Evolutionary conservation across 495 filamentous ascomycete genomes (phyloP).

Genomic region (Pyrenula massariospora): DNA sequence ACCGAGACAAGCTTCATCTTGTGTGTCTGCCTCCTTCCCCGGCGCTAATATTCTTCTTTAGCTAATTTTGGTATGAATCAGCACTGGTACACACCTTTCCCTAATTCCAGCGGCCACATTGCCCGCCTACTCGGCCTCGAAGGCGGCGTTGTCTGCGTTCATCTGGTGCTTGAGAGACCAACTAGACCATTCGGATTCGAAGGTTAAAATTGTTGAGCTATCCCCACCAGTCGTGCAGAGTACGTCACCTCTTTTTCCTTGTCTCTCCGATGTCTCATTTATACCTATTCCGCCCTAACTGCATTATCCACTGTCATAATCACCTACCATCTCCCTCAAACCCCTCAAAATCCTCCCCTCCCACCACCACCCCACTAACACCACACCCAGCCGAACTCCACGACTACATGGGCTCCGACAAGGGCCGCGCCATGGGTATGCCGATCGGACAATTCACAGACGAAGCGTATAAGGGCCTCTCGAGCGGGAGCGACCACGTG

Average conservation of each 20-base stretch:
- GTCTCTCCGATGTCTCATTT: too few species aligned
- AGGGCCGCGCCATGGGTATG: slow-evolving; percentile 41
- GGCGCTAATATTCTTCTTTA: neutral
- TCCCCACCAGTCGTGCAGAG: slow-evolving; percentile 58
- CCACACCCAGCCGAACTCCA: slow-evolving; percentile 24
- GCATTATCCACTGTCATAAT: too few species aligned
- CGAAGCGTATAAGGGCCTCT: slow-evolving; percentile 40
- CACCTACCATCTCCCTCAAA: too few species aligned
- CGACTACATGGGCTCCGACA: slow-evolving; percentile 25
- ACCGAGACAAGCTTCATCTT: slow-evolving; percentile 21
- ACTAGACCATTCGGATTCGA: slow-evolving; percentile 20
- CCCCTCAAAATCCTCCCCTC: too few species aligned
- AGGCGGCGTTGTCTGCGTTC: slow-evolving; percentile 33
- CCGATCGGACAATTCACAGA: slow-evolving; percentile 46
- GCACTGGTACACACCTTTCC: slow-evolving; percentile 28
- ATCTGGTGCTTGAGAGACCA: slow-evolving; percentile 46
- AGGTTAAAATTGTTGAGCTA: slow-evolving; percentile 50
- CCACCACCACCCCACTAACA: neutral
- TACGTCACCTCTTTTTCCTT: slow-evolving; percentile 13
- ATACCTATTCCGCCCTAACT: too few species aligned
- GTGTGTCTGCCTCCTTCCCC: slow-evolving; percentile 3
- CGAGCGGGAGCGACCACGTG: slow-evolving; percentile 34
- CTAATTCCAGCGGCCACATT: slow-evolving; percentile 26
- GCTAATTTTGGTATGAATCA: slow-evolving; percentile 16
- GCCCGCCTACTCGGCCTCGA: slow-evolving; percentile 29